phyloP scores from a whole-genome alignment of 176 grass and related monocot species.

The Phyllostachys edulis region DNA sequence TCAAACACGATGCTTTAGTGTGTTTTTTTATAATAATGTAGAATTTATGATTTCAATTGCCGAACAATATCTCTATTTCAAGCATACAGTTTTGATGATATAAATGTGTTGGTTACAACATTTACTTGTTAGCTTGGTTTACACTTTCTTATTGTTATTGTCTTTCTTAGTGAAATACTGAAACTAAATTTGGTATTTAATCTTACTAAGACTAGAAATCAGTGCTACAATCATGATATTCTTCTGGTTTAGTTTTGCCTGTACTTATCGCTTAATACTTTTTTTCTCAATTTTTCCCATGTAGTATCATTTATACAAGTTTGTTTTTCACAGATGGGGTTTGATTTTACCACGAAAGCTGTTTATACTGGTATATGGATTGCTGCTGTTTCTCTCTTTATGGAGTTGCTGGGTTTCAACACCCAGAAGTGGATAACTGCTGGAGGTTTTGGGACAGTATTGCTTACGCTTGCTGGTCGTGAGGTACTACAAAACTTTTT shows the following conservation, averaged over 20 bases:
- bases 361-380: slow-evolving; percentile 92
- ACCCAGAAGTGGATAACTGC: slow-evolving; percentile 97
- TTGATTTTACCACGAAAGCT: slow-evolving; percentile 82
- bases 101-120: slow-evolving; percentile 6
- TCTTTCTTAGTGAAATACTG: not conserved
- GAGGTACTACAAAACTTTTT: slow-evolving; percentile 58
- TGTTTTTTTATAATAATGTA: not conserved
- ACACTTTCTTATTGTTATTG: slow-evolving; percentile 5
- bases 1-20: not conserved
- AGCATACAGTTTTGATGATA: not conserved
- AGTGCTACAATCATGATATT: not conserved
- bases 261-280: not conserved
- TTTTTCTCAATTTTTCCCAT: not conserved
- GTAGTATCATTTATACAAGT: slow-evolving; percentile 24
- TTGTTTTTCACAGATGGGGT: slow-evolving; percentile 80
- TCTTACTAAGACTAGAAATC: not conserved
- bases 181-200: slow-evolving; percentile 17
- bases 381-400: slow-evolving; percentile 83
- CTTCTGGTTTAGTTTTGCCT: not conserved
- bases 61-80: not conserved
- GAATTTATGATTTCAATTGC: not conserved
- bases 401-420: slow-evolving; percentile 97
- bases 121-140: not conserved
- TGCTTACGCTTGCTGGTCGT: slow-evolving; percentile 94
- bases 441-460: slow-evolving; percentile 95